Percentiles rank a stretch among this genome's conserved stretches.
Conservation (phyloP, 805 yeast species). For the Yarrowia sp. region DNA sequence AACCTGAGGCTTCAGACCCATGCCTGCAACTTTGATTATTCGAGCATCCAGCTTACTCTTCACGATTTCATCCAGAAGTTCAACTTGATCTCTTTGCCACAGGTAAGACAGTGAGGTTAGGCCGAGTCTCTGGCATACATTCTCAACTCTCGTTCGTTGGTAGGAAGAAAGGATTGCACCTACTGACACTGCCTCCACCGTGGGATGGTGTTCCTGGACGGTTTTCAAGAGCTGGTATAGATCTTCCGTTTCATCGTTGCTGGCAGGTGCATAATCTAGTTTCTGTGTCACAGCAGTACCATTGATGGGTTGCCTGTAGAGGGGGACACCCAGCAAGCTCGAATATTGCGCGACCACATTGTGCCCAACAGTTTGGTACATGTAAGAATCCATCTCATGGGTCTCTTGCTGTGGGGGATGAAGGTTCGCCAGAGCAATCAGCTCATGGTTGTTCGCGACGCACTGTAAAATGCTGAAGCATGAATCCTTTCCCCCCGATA, state of each 20-base stretch:
- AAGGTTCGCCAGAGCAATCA: slow-evolving; percentile 84
- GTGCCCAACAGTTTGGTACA: slow-evolving; percentile 98
- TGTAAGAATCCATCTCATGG: slow-evolving; percentile 86
- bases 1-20: slow-evolving; percentile 61
- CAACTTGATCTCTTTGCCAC: slow-evolving; percentile 88
- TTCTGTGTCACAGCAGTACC: slow-evolving; percentile 69
- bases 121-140: slow-evolving; percentile 78
- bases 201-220: slow-evolving; percentile 66
- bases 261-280: slow-evolving; percentile 72
- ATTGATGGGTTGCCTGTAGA: slow-evolving; percentile 69
- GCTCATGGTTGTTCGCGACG: slow-evolving; percentile 80
- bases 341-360: slow-evolving; percentile 70
- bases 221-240: slow-evolving; percentile 59
- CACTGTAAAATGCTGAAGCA: slow-evolving; percentile 90
- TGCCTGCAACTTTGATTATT: slow-evolving; percentile 90
- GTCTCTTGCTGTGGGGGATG: slow-evolving; percentile 60
- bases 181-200: slow-evolving; percentile 83
- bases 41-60: slow-evolving; percentile 74
- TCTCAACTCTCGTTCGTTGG: slow-evolving; percentile 91
- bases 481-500: slow-evolving; percentile 97
- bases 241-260: slow-evolving; percentile 88
- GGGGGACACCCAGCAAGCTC: slow-evolving; percentile 78
- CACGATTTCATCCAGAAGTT: slow-evolving; percentile 84
- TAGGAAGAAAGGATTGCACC: slow-evolving; percentile 97
- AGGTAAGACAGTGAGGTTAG: slow-evolving; percentile 74